phyloP scores from a whole-genome alignment of 805 yeast species.

The Diddensiella caesifluorescens region DNA sequence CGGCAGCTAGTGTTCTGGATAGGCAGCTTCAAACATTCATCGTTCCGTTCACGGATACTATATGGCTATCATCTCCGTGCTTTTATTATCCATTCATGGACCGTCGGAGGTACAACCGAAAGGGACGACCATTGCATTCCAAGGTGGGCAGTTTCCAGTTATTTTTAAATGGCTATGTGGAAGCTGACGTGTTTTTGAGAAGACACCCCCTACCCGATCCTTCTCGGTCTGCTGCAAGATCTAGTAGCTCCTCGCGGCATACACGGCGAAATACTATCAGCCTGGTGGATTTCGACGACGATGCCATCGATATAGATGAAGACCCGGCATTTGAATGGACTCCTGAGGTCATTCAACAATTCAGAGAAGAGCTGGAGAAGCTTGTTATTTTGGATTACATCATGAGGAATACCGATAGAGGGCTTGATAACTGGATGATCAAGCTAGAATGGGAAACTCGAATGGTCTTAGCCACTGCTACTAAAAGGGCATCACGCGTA shows the following conservation, averaged over 20 bases:
- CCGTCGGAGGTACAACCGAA: constrained; percentile 26
- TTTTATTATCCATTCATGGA: constrained; percentile 54
- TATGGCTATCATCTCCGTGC: constrained; percentile 41
- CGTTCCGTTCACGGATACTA: constrained; percentile 63
- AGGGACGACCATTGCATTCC: constrained; percentile 32
- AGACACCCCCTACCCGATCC: constrained; percentile 52
- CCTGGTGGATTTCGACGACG: constrained; percentile 2
- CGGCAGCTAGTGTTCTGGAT: constrained; percentile 66
- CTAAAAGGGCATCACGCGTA: background rate
- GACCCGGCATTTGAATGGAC: constrained; percentile 48
- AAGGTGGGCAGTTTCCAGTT: constrained; percentile 67
- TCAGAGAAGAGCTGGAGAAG: constrained; percentile 60
- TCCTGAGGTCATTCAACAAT: constrained; percentile 41
- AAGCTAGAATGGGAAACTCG: constrained; percentile 42
- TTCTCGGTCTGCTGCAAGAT: background rate
- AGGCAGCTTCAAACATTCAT: constrained; percentile 51
- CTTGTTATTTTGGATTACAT: constrained; percentile 65
- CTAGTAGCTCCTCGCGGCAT: background rate
- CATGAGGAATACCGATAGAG: constrained; percentile 71
- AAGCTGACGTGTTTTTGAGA: constrained; percentile 56
- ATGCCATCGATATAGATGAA: constrained; percentile 7
- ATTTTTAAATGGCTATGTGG: constrained; percentile 52
- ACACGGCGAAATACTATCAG: background rate
- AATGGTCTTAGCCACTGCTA: constrained; percentile 8
- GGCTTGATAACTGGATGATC: constrained; percentile 76